These are phyloP conservation scores for Teratosphaeriaceae sp. DNA, from an alignment of 2,329 filamentous ascomycete genomes.

Conservation along the genomic window DNA sequence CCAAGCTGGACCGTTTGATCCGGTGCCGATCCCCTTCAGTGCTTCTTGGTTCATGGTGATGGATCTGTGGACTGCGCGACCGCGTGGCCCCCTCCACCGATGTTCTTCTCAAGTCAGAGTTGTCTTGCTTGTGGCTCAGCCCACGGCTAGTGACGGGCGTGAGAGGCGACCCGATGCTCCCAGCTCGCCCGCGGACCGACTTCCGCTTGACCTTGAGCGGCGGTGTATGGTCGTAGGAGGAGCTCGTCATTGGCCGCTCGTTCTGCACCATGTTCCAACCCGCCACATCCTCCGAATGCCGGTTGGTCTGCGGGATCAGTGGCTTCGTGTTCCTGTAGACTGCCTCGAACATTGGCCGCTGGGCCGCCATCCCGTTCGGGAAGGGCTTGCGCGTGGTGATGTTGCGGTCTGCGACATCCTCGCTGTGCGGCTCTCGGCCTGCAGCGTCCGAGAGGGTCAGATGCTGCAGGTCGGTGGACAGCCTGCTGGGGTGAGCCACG, in stretches of 20 bases:
- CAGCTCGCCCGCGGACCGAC: neutral
- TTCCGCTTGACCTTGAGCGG: slow-evolving; percentile 11
- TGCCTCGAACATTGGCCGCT: neutral
- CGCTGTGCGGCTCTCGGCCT: slow-evolving; percentile 41
- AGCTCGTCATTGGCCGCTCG: neutral
- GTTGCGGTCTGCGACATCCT: slow-evolving; percentile 57
- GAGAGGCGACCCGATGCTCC: slow-evolving; percentile 26
- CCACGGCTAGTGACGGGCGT: neutral
- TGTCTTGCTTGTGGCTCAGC: slow-evolving; percentile 8
- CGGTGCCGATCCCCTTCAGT: neutral
- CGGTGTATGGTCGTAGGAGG: slow-evolving; percentile 6
- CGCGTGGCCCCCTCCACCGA: slow-evolving; percentile 1
- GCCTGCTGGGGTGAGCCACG: slow-evolving; percentile 4
- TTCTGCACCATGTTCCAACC: neutral
- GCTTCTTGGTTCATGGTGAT: neutral
- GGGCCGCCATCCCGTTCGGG: neutral
- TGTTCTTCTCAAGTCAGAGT: slow-evolving; percentile 6
- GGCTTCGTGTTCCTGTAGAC: neutral
- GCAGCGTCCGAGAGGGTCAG: slow-evolving; percentile 4
- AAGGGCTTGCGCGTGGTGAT: slow-evolving; percentile 24
- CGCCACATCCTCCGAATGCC: slow-evolving; percentile 2
- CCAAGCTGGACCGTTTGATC: slow-evolving; percentile 11
- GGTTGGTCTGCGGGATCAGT: neutral
- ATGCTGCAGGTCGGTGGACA: slow-evolving; percentile 10
- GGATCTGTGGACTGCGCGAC: neutral